Evolutionary conservation across 371 early-diverging fungal species (phyloP), one percentile per base, ranked within the genome.

Genomic region (Syncephalastrum monosporum): DNA sequence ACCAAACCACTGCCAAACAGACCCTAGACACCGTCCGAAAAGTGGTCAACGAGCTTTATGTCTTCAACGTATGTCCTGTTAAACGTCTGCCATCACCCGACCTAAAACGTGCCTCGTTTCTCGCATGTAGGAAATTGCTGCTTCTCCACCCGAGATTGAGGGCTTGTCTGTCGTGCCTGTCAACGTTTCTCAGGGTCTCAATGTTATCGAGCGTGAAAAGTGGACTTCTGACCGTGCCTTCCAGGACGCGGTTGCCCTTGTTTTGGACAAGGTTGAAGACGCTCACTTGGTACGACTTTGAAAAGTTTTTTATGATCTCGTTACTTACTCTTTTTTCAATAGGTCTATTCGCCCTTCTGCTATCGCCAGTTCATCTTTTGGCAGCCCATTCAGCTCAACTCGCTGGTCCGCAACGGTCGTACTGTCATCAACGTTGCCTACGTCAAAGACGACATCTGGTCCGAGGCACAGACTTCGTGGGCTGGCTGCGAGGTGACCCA

Each of bases 301-400:
- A 29, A 19, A 51, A 27, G 47, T 41, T 44, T 13, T 25, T 42
- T 52, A 38, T 51, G 51, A 21, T 57, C 25, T 5, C 46, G 16
- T 24, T 24, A 38, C 46, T 50, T 25, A 25, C 23, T 42, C 21
- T 38, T 50, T 38, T 50, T 17, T 38, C 19, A 43, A 48, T 29
- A 77, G 78, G 72, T 71, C 24, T 79, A 79, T 51, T 67, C 74
- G 4, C 79, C 79, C 12, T 75, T 68, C 43, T 79, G 79, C 43
- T 79, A 79, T 42, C 73, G 79, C 23, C 79, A 79, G 51, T 79
- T 79, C 38, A 61, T 79, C 15, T 79, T 79, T 16, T 79, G 79
- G 79, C 79, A 79, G 45, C 75, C 79, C 3, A 79, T 79, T 51
- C 79, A 79, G 56, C 63, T 79, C 13, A 79, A 79, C 43, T 64